These are phyloP conservation scores for Eutypella sp. DNA, from an alignment of 2,329 filamentous ascomycete genomes.

Conservation along the genomic window DNA sequence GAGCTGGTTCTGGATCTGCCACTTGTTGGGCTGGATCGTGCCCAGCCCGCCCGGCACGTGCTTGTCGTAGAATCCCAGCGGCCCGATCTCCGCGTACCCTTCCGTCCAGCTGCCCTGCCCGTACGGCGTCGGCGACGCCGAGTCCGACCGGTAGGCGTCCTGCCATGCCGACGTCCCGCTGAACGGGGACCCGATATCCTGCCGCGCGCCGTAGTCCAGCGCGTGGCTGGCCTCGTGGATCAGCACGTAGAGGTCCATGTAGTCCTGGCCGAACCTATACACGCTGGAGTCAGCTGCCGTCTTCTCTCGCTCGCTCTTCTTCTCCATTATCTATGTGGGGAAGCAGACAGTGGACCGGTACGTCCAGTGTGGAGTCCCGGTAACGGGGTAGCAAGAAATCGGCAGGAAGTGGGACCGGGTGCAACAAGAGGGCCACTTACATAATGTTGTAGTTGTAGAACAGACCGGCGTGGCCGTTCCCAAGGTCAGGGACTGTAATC, in stretches of 20 bases:
- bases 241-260: not conserved
- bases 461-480: not conserved
- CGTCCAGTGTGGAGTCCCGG: not conserved
- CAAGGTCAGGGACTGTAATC: not conserved
- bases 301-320: not conserved
- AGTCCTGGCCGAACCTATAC: not conserved
- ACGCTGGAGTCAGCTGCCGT: not conserved
- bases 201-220: not conserved
- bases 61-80: not conserved
- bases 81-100: not conserved
- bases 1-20: not conserved
- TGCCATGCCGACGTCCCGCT: not conserved
- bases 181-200: not conserved
- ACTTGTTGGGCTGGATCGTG: not conserved
- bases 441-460: not conserved
- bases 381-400: not conserved
- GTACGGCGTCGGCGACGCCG: not conserved
- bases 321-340: not conserved
- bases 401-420: too few relatives aligned
- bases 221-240: not conserved
- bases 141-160: not conserved
- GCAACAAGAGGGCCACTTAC: not conserved
- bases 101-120: not conserved
- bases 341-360: not conserved
- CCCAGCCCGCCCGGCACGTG: not conserved